These are phyloP conservation scores for Pugionium dolabratum DNA, from an alignment of 345 rosid genomes.

Conservation along the genomic window DNA sequence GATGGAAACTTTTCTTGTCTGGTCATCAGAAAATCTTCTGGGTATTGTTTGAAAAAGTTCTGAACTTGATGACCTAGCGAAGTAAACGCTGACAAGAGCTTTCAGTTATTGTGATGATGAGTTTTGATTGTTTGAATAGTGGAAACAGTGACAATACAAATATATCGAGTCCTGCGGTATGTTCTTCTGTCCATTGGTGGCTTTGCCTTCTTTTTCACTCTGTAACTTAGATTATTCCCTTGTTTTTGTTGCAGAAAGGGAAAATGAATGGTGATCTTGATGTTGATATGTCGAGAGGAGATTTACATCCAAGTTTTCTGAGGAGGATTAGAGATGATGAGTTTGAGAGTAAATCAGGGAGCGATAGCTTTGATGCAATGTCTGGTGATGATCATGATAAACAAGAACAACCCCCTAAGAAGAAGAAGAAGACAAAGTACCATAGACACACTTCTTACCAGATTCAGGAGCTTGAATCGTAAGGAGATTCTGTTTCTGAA, in stretches of 20 bases:
- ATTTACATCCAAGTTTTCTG: constrained; percentile 46
- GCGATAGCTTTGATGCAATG: constrained; percentile 57
- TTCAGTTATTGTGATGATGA: constrained; percentile 30
- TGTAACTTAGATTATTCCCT: constrained; percentile 16
- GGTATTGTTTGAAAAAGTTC: constrained; percentile 30
- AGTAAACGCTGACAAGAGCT: constrained; percentile 16
- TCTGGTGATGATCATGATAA: constrained; percentile 58
- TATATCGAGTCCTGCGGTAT: constrained; percentile 28
- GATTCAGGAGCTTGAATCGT: constrained; percentile 82
- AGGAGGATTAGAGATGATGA: constrained; percentile 50
- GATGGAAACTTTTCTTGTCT: constrained; percentile 26
- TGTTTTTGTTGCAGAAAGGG: constrained; percentile 41
- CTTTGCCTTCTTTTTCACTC: constrained; percentile 10
- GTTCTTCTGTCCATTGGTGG: constrained; percentile 34
- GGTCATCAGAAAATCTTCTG: constrained; percentile 18
- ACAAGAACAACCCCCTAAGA: constrained; percentile 48
- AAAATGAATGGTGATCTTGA: constrained; percentile 49
- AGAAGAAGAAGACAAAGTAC: constrained; percentile 46
- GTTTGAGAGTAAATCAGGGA: constrained; percentile 59
- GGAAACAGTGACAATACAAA: constrained; percentile 20
- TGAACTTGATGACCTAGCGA: constrained; percentile 32
- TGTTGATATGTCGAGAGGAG: constrained; percentile 49
- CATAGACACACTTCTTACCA: constrained; percentile 74
- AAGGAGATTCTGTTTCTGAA: constrained; percentile 16
- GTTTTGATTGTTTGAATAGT: constrained; percentile 40